These are phyloP conservation scores for Colletotrichum orbiculare DNA, from an alignment of 2,329 filamentous ascomycete genomes.

Conservation along the genomic window DNA sequence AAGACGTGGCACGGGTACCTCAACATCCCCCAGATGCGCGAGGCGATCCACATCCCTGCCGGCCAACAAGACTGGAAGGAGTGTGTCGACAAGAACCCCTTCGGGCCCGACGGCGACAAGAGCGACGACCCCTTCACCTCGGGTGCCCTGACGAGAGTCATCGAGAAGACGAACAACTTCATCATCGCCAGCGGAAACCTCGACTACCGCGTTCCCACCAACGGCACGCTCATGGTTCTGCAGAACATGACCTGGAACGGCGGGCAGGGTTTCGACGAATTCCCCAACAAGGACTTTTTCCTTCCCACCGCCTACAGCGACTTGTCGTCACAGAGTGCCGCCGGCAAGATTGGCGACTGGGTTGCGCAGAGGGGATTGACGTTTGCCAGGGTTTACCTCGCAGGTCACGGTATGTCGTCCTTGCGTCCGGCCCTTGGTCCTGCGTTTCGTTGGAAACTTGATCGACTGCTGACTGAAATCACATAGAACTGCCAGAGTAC, in stretches of 20 bases:
- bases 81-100: constrained; percentile 59
- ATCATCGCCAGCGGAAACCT: constrained; percentile 78
- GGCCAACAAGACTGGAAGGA: constrained; percentile 41
- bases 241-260: constrained; percentile 88
- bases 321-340: constrained; percentile 19
- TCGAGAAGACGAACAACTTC: constrained; percentile 78
- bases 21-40: constrained; percentile 75
- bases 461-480: too few relatives aligned
- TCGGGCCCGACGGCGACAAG: constrained; percentile 54
- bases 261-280: constrained; percentile 72
- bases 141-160: constrained; percentile 74
- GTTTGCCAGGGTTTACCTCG: constrained; percentile 15
- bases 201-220: constrained; percentile 75
- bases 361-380: constrained; percentile 21
- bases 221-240: constrained; percentile 77
- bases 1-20: constrained; percentile 73
- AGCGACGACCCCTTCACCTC: constrained; percentile 55
- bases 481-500: constrained; percentile 15
- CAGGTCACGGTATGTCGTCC: constrained; percentile 15
- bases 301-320: constrained; percentile 59
- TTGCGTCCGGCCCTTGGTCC: too few relatives aligned
- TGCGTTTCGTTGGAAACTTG: fast-evolving
- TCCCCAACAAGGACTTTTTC: constrained; percentile 72
- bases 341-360: constrained; percentile 25
- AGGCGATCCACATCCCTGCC: constrained; percentile 73